Conservation (phyloP, 176 grass and related monocot genomes). For the Stipa capillata region DNA sequence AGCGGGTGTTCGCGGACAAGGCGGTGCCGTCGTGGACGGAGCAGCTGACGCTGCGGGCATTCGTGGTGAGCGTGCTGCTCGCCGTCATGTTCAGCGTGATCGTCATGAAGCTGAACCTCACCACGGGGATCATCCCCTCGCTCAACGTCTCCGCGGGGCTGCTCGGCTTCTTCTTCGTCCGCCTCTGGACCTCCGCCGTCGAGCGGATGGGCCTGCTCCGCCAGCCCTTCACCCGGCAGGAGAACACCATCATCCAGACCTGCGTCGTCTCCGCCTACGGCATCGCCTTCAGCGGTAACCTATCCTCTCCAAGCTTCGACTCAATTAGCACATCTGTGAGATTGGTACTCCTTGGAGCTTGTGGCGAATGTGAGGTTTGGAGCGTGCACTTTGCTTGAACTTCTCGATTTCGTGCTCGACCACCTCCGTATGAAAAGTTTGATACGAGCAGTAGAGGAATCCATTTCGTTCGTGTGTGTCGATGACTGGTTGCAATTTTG, state of each 20-base stretch:
- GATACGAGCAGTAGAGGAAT: neutral
- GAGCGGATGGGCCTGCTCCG: constrained; percentile 41
- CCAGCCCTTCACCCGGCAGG: constrained; percentile 69
- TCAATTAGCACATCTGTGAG: neutral
- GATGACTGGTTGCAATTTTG: neutral
- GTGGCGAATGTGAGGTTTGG: neutral
- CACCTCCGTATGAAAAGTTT: neutral
- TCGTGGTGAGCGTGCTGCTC: constrained; percentile 61
- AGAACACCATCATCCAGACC: constrained; percentile 93
- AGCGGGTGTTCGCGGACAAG: constrained; percentile 56
- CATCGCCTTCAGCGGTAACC: constrained; percentile 80
- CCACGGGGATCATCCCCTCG: constrained; percentile 88
- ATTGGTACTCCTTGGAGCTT: neutral
- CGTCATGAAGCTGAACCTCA: constrained; percentile 98
- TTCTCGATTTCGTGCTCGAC: neutral
- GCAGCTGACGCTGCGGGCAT: constrained; percentile 67
- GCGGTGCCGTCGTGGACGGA: constrained; percentile 57
- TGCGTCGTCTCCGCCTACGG: constrained; percentile 74
- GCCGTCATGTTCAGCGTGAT: constrained; percentile 79
- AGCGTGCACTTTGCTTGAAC: neutral
- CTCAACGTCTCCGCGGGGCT: constrained; percentile 91
- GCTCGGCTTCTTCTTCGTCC: constrained; percentile 91
- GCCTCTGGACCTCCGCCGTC: constrained; percentile 49
- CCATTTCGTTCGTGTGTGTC: neutral
- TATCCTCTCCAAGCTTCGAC: neutral